A percentile compares a stretch with the other conserved stretches of the same genome.
Evolutionary conservation across 257 asterid genomes (phyloP).

Genomic region (Gynochthodes officinalis): DNA sequence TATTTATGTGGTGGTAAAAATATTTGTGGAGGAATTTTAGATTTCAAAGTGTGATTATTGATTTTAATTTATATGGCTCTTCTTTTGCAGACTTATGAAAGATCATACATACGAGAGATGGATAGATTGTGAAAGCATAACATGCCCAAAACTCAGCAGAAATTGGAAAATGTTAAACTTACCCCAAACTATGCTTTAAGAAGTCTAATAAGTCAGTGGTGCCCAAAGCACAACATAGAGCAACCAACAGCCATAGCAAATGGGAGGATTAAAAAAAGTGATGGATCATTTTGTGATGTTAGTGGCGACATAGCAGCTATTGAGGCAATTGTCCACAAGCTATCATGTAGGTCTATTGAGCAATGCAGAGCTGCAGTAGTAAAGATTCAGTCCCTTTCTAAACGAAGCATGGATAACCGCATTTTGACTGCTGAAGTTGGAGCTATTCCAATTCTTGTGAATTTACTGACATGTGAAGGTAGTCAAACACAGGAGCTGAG

Average conservation of each 20-base stretch:
- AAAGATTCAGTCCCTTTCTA: conserved; percentile 76
- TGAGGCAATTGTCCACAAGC: conserved; percentile 61
- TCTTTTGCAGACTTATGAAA: conserved; percentile 77
- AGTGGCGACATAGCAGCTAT: conserved; percentile 64
- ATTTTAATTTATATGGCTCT: conserved; percentile 15
- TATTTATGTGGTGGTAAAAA: too few relatives aligned
- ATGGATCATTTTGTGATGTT: conserved; percentile 80
- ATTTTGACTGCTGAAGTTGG: conserved; percentile 89
- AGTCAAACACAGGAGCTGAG: conserved; percentile 51
- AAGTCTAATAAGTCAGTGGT: conserved; percentile 82
- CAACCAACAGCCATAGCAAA: conserved; percentile 50
- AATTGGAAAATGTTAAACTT: conserved; percentile 68
- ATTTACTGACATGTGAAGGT: conserved; percentile 64
- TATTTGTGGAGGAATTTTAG: not conserved
- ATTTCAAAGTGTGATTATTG: not conserved
- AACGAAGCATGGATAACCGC: conserved; percentile 85
- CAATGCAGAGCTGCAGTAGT: conserved; percentile 70
- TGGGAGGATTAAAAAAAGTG: conserved; percentile 67
- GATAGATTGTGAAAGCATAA: conserved; percentile 86
- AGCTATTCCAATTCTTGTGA: conserved; percentile 77
- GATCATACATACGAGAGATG: conserved; percentile 90
- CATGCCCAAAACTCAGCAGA: conserved; percentile 98
- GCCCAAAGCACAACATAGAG: conserved; percentile 57
- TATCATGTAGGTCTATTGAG: conserved; percentile 57
- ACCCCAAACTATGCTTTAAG: conserved; percentile 83